Base-by-base conservation (phyloP, 345 rosid species). In the Brassica carinata region DNA sequence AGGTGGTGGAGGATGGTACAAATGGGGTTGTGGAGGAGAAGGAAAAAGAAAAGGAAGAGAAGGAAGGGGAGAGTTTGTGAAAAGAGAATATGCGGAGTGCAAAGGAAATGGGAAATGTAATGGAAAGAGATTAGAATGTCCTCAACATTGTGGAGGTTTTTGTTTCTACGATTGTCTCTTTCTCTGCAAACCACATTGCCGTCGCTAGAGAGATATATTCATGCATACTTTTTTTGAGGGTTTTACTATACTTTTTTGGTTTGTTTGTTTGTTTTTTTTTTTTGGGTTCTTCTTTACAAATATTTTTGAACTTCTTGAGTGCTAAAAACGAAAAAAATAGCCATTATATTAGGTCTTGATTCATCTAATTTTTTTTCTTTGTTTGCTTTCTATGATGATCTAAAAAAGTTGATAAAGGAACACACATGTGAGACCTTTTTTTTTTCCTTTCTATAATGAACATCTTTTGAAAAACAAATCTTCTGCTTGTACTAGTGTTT, bases 171-270 rank as follows among this genome's bases (percentile, higher is more conserved):
- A 89, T 67, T 90, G 95, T 76, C 86, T 82, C 27, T 78, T 80
- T 6, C 86, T 86, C 75, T 90, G 95, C 87, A 89, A 88, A 82
- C 90, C 95, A 53, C 92, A 87, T 72, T 90, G 92, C 31, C 86
- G 85, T 45, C 87, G 85, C 11, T 79, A 83, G 45, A 61, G 55
- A 48, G 6, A 48, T n/a, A n/a, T n/a, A 48, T 27, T 11, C 13
- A 18, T 67, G 33, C 1, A 14, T 9, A 43, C 67, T 13, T 3
- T 14, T 0, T 6, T 61, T 45, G 40, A n/a, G n/a, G 58, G 58
- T 31, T 38, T n/a, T 48, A 13, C 57, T 1, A 48, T 48, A 3
- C 5, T 51, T 58, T 29, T n/a, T 57, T 29, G 53, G 17, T 5
- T 18, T 8, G 5, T 48, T 14, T 48, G 7, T 48, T 48, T 48